Evolutionary conservation across 2,329 filamentous ascomycete species (phyloP).

Genomic region (Fusarium bulbicola): DNA sequence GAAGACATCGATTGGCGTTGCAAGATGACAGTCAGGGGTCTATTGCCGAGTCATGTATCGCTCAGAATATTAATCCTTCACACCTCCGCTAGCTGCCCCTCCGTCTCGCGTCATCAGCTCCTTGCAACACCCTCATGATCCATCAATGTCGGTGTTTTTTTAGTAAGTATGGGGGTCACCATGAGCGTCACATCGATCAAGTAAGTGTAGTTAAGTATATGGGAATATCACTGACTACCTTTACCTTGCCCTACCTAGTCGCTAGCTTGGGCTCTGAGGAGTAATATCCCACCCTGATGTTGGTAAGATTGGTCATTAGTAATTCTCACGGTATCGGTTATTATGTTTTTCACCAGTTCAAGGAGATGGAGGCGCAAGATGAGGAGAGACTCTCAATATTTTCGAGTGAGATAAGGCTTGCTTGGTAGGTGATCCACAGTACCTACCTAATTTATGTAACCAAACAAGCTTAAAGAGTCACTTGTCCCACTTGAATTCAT

Average conservation of each 20-base stretch:
- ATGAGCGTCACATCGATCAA: not conserved
- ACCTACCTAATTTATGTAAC: not conserved
- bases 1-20: not conserved
- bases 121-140: constrained; percentile 2
- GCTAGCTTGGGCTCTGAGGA: not conserved
- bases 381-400: not conserved
- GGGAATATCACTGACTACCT: not conserved
- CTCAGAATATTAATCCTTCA: not conserved
- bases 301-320: not conserved
- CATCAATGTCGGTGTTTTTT: constrained; percentile 9
- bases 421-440: not conserved
- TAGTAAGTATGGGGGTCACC: constrained; percentile 20
- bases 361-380: not conserved
- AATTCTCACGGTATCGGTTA: not conserved
- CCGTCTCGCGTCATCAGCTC: not conserved
- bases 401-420: not conserved
- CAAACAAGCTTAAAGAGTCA: not conserved
- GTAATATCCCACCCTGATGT: not conserved
- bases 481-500: constrained; percentile 11
- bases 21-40: constrained; percentile 3
- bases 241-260: not conserved
- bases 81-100: not conserved
- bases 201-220: constrained; percentile 5
- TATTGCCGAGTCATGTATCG: constrained; percentile 4
- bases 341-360: not conserved